Base-by-base conservation (phyloP, 1,284 basidiomycete species). In the Naganishia albida region DNA sequence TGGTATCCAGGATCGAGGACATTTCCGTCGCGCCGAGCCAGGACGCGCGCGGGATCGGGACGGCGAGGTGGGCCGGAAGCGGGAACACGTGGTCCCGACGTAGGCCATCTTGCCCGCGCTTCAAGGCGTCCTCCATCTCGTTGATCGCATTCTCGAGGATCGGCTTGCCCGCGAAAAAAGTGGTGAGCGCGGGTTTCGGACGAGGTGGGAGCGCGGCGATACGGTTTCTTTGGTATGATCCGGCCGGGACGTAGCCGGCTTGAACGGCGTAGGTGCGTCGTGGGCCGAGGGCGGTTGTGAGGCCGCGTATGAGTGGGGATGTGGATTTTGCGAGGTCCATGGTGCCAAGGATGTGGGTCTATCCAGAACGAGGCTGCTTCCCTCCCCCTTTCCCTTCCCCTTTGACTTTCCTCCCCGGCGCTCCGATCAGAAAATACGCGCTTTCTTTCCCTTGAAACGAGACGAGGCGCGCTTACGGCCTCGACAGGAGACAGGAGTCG, bases 151-250 rank as follows among this genome's bases (percentile, higher is more conserved):
- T 89, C 75, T 88, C 87, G 81, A 88, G 92, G 39, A 82, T 81
- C 0, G 89, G 82, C 51, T 88, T 86, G n/a, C 87, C 88, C n/a
- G 92, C 92, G 80, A 90, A 96, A 81, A 93, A 94, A 56, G 86
- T 86, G 18, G 89, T 84, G 1, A 90, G 88, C 2, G 71, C 64
- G 1, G 82, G 82, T 65, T 78, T 78, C 48, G 70, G 54, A 4
- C 76, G 78, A 59, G 69, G 70, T 3, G 70, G 75, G 48, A 72
- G 70, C 39, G 68, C 63, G 25, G 66, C 30, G 48, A 63, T 65
- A 7, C 64, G 63, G 34, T n/a, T n/a, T 28, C 46, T 44, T 3
- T 55, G 30, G 43, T 39, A 40, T 12, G 57, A 49, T 34, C 57
- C 57, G 46, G 57, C 49, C 34, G 57, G 57, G 12, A 60, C 23